Conservation (phyloP, 371 early-diverging fungal species). For the Apophysomyces ossiformis region DNA sequence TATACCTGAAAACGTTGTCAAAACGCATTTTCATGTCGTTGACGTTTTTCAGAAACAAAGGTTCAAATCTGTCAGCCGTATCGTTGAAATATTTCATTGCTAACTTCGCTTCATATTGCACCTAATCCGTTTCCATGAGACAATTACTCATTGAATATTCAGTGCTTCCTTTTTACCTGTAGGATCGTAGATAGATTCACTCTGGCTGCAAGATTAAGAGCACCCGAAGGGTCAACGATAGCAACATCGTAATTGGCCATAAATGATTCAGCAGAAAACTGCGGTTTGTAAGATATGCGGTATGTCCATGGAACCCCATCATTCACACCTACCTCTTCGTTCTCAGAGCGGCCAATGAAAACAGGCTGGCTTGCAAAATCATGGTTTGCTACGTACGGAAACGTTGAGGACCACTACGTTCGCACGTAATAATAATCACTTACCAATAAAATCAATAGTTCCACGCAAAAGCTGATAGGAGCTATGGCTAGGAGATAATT, state of each 20-base stretch:
- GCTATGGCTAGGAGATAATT: conserved; percentile 73
- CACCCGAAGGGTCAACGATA: conserved; percentile 85
- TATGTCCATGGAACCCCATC: neutral
- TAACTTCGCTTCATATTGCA: conserved; percentile 71
- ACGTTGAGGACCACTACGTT: neutral
- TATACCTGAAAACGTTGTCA: conserved; percentile 65
- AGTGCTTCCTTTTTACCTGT: conserved; percentile 31
- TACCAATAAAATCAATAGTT: conserved; percentile 80
- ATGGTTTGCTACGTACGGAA: conserved; percentile 51
- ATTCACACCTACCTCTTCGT: conserved; percentile 31
- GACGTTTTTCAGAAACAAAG: conserved; percentile 74
- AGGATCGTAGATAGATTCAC: conserved; percentile 63
- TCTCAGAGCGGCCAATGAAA: conserved; percentile 63
- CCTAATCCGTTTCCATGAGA: conserved; percentile 11
- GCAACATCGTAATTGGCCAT: conserved; percentile 70
- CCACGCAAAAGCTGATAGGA: conserved; percentile 88
- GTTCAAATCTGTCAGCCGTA: conserved; percentile 70
- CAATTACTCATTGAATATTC: neutral
- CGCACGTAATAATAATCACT: neutral
- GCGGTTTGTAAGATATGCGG: conserved; percentile 1
- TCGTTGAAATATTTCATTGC: conserved; percentile 70
- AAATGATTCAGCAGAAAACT: conserved; percentile 70
- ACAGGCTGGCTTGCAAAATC: conserved; percentile 77
- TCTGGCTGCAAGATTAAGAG: conserved; percentile 77
- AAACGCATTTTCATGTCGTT: conserved; percentile 65